Conservation (phyloP, 2,329 filamentous ascomycete species). For the Emmonsiellopsis sp. region DNA sequence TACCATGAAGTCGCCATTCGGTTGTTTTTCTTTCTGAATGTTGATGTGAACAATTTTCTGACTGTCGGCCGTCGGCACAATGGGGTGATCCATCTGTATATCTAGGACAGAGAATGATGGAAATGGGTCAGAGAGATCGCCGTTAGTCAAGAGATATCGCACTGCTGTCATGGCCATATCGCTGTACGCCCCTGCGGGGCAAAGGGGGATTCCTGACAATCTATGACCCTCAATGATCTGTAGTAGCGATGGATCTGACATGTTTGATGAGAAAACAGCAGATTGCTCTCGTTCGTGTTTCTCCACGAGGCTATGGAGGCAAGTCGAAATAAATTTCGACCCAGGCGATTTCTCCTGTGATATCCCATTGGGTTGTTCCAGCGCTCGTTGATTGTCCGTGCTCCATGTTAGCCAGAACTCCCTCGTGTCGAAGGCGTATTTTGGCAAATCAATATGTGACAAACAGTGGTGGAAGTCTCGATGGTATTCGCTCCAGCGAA, state of each 20-base stretch:
- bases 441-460: conserved; percentile 52
- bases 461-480: conserved; percentile 49
- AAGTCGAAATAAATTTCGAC: background rate
- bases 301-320: background rate
- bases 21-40: background rate
- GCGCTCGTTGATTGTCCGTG: background rate
- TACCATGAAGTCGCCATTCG: background rate
- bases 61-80: background rate
- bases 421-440: conserved; percentile 61
- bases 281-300: background rate
- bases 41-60: background rate
- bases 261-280: background rate
- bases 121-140: too few relatives aligned
- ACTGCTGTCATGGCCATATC: too few relatives aligned
- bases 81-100: background rate
- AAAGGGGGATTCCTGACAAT: too few relatives aligned
- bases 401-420: conserved; percentile 58
- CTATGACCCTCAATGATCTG: too few relatives aligned
- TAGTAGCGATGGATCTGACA: background rate
- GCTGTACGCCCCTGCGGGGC: too few relatives aligned
- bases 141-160: too few relatives aligned
- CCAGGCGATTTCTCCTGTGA: background rate
- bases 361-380: background rate
- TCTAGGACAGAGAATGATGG: background rate
- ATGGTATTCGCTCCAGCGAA: conserved; percentile 65